A percentile compares a stretch with the other conserved stretches of the same genome.
phyloP scores from a whole-genome alignment of 2,329 filamentous ascomycete genomes.

The Arthrobotrys conoides region DNA sequence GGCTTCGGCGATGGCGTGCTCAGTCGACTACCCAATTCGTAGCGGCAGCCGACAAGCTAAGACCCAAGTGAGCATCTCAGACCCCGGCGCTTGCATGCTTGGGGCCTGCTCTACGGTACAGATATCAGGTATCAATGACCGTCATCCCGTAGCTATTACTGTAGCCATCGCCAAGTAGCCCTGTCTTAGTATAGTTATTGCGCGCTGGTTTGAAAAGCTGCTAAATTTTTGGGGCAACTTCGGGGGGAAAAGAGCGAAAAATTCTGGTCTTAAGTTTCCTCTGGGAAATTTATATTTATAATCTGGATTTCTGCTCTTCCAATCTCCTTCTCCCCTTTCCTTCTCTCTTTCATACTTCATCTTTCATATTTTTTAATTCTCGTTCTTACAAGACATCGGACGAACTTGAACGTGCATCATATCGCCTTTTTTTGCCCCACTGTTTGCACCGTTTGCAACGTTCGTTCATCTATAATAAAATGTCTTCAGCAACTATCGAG shows the following conservation, averaged over 20 bases:
- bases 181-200: conserved; percentile 3
- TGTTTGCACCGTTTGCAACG: conserved; percentile 5
- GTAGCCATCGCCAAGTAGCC: conserved; percentile 18
- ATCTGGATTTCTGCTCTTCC: conserved; percentile 6
- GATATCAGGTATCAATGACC: conserved; percentile 15
- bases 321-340: not conserved
- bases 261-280: not conserved
- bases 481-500: conserved; percentile 68
- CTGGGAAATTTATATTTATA: conserved; percentile 38
- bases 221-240: conserved; percentile 13
- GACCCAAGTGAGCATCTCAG: conserved; percentile 11
- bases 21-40: conserved; percentile 40
- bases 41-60: conserved; percentile 48
- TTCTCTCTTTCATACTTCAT: conserved; percentile 7
- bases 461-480: conserved; percentile 35
- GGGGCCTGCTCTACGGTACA: conserved; percentile 3
- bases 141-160: conserved; percentile 36
- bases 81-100: conserved; percentile 45
- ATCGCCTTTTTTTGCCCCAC: conserved; percentile 12
- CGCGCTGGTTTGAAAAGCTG: conserved; percentile 1
- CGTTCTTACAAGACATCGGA: conserved; percentile 33
- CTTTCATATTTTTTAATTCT: not conserved
- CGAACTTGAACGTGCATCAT: conserved; percentile 27
- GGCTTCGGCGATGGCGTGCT: conserved; percentile 61
- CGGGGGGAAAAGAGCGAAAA: conserved; percentile 2